phyloP scores from a whole-genome alignment of 2,329 filamentous ascomycete species.

The Epichloe glyceriae region DNA sequence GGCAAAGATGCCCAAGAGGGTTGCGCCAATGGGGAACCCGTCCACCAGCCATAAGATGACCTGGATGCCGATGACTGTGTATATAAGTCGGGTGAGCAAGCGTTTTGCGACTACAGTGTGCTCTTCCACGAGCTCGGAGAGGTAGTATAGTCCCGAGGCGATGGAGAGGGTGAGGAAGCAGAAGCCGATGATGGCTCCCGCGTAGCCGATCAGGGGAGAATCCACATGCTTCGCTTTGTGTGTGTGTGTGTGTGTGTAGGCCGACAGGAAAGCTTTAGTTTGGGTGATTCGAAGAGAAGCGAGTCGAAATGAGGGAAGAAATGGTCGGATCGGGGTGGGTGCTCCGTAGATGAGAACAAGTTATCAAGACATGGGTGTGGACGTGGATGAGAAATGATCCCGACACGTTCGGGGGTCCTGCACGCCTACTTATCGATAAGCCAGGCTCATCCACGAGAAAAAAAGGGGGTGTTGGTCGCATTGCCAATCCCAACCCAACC shows the following conservation, averaged over 20 bases:
- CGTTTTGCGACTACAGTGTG: constrained; percentile 88
- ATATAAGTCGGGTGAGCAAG: constrained; percentile 75
- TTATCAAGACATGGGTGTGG: neutral
- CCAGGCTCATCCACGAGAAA: constrained; percentile 2
- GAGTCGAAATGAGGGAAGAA: too few relatives aligned
- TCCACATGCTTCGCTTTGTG: constrained; percentile 58
- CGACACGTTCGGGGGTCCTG: constrained; percentile 8
- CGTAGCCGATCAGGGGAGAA: constrained; percentile 84
- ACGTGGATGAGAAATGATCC: neutral
- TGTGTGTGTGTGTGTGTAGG: neutral
- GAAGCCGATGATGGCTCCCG: constrained; percentile 80
- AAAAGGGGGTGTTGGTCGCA: neutral
- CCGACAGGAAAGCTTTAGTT: neutral
- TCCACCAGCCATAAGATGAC: constrained; percentile 66
- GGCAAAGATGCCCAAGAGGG: constrained; percentile 61
- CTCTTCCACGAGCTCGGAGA: constrained; percentile 95
- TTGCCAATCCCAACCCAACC: neutral
- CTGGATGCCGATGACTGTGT: constrained; percentile 64
- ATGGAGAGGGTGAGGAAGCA: constrained; percentile 90
- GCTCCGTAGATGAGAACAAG: too few relatives aligned
- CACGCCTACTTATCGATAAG: constrained; percentile 8
- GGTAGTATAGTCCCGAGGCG: constrained; percentile 95
- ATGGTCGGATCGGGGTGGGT: too few relatives aligned
- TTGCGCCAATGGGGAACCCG: constrained; percentile 67
- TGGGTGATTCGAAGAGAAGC: neutral